phyloP scores from a whole-genome alignment of 176 grass and related monocot species.

The Panicum miliaceum region DNA sequence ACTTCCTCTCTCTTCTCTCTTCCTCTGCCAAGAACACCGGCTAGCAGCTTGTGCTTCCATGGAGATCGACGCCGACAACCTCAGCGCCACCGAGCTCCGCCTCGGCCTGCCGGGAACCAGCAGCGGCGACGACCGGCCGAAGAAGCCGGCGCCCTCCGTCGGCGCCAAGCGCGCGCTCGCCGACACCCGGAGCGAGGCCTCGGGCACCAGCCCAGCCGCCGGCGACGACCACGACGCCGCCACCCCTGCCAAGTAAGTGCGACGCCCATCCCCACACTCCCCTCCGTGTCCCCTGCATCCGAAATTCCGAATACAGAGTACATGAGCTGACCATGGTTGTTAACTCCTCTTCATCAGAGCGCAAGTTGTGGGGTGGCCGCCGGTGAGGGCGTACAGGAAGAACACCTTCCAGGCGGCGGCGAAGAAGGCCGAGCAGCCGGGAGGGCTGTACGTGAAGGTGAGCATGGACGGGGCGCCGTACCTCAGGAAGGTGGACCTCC shows the following conservation, averaged over 20 bases:
- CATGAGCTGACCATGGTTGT: neutral
- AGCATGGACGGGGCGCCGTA: slow-evolving; percentile 97
- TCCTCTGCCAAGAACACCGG: neutral
- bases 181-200: slow-evolving; percentile 33
- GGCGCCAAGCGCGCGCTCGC: slow-evolving; percentile 47
- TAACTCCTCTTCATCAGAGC: slow-evolving; percentile 41
- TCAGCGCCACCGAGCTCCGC: slow-evolving; percentile 81
- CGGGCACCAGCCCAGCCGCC: slow-evolving; percentile 28
- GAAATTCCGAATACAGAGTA: no score
- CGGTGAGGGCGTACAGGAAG: slow-evolving; percentile 77
- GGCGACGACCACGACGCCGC: slow-evolving; percentile 32
- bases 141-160: slow-evolving; percentile 6
- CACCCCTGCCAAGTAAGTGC: slow-evolving; percentile 47
- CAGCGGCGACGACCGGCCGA: slow-evolving; percentile 3
- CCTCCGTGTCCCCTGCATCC: neutral
- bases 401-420: slow-evolving; percentile 53
- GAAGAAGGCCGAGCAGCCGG: slow-evolving; percentile 47
- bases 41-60: neutral
- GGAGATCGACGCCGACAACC: slow-evolving; percentile 61
- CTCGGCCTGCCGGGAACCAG: slow-evolving; percentile 64
- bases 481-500: slow-evolving; percentile 89
- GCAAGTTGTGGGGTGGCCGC: slow-evolving; percentile 89
- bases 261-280: no score
- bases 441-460: slow-evolving; percentile 74
- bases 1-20: neutral